Evolutionary conservation across 345 rosid genomes (phyloP), one percentile per base, ranked within the genome.

Genomic region (Linum usitatissimum): DNA sequence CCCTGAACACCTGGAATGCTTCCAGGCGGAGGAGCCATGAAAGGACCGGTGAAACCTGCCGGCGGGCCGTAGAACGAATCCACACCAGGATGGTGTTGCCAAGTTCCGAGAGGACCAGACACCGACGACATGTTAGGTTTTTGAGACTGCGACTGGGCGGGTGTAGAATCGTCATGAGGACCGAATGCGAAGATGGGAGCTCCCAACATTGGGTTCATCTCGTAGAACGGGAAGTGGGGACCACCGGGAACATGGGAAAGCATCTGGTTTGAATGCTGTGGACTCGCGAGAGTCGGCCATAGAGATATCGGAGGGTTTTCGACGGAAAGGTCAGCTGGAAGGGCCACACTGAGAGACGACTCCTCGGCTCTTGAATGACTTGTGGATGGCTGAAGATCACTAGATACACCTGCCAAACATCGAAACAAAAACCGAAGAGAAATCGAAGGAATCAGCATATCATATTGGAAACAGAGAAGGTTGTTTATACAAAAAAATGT

Each of bases 281-380:
- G 90, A 76, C 87, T 82, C 10, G 84, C 82, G 55, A 83, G 70
- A 28, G 88, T 76, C 53, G 94, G 86, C 99, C 97, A 94, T 64
- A 86, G 40, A 62, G 97, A 83, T 54, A 90, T 80, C 54, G 97
- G 97, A 8, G 83, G 81, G 17, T 81, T 94, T 64, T 94, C 99
- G 58, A 90, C 88, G 60, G 96, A 88, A 45, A 94, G 96, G 78
- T 94, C 99, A 59, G 95, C 96, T 23, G 97, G 99, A 60, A 94
- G 94, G 64, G 99, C 78, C 48, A 93, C 89, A 75, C 71, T 83
- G 49, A 93, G 79, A 64, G 96, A 79, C 71, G 96, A 79, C 71
- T 94, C 95, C 77, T 90, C 99, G 31, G 79, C 83, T 70, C 80
- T 86, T 42, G 91, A 80, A 63, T 71, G 88, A 79, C 78, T 75